These are phyloP conservation scores for Panellus pusillus DNA, from an alignment of 768 basidiomycete genomes.

Conservation along the genomic window DNA sequence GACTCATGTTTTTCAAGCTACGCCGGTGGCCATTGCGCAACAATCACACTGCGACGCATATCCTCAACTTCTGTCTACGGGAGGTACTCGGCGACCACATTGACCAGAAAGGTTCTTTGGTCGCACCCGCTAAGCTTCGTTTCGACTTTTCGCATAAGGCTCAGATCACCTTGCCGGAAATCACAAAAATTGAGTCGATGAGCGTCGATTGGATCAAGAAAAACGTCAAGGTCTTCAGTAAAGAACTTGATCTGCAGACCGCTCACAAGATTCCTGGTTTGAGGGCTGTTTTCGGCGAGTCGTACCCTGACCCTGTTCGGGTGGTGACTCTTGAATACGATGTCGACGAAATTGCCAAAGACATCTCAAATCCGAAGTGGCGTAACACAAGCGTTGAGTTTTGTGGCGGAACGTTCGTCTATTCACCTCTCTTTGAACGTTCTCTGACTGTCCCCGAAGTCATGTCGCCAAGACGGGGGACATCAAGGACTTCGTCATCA, in stretches of 20 bases:
- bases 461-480: conserved; percentile 97
- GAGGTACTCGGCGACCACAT: conserved; percentile 96
- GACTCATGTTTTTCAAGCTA: conserved; percentile 43
- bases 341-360: conserved; percentile 81
- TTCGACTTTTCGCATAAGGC: conserved; percentile 99
- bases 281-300: conserved; percentile 95
- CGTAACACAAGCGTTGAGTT: conserved; percentile 90
- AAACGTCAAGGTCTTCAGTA: conserved; percentile 87
- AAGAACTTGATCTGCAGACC: conserved; percentile 74
- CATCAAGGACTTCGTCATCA: conserved; percentile 94
- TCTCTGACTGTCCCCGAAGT: conserved; percentile 35
- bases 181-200: conserved; percentile 80
- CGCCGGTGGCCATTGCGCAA: conserved; percentile 95
- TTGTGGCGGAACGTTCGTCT: conserved; percentile 92
- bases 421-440: background rate
- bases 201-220: conserved; percentile 87
- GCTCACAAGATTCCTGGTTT: conserved; percentile 91
- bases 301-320: conserved; percentile 96
- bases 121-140: conserved; percentile 92
- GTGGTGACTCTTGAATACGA: conserved; percentile 90
- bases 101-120: conserved; percentile 97
- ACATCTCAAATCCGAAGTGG: conserved; percentile 92
- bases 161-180: conserved; percentile 72
- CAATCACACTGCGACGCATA: conserved; percentile 98
- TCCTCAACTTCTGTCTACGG: conserved; percentile 91